Evolutionary conservation across 2,329 filamentous ascomycete genomes (phyloP).

Genomic region (Pseudogymnoascus sp.): DNA sequence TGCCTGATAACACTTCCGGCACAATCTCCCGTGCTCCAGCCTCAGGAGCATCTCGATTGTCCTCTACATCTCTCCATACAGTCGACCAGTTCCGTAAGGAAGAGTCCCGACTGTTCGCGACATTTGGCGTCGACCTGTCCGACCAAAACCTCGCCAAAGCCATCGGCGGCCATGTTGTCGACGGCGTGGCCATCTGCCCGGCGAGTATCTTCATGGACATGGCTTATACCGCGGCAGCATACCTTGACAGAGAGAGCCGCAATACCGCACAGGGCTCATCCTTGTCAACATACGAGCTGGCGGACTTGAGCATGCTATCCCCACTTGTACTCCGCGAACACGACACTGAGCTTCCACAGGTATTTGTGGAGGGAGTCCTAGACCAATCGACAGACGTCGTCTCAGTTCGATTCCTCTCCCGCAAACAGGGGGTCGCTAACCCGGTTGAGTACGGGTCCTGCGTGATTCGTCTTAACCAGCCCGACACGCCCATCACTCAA

Average conservation of each 20-base stretch:
- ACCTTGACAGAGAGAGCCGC: not conserved
- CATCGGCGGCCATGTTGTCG: conserved; percentile 19
- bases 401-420: not conserved
- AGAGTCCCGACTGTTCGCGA: not conserved
- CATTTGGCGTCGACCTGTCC: not conserved
- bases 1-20: not conserved
- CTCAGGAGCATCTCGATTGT: not conserved
- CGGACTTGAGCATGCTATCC: not conserved
- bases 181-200: conserved; percentile 19
- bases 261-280: not conserved
- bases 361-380: not conserved
- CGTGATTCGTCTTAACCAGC: not conserved
- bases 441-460: not conserved
- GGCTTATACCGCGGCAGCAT: conserved; percentile 16
- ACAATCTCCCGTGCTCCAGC: not conserved
- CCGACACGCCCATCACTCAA: not conserved
- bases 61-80: not conserved
- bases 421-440: not conserved
- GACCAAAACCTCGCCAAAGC: not conserved
- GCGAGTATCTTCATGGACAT: conserved; percentile 24
- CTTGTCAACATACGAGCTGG: not conserved
- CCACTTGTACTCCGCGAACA: not conserved
- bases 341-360: not conserved
- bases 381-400: not conserved
- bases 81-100: not conserved